Conservation (phyloP, 2,329 filamentous ascomycete species). For the Trichoderma sp. region DNA sequence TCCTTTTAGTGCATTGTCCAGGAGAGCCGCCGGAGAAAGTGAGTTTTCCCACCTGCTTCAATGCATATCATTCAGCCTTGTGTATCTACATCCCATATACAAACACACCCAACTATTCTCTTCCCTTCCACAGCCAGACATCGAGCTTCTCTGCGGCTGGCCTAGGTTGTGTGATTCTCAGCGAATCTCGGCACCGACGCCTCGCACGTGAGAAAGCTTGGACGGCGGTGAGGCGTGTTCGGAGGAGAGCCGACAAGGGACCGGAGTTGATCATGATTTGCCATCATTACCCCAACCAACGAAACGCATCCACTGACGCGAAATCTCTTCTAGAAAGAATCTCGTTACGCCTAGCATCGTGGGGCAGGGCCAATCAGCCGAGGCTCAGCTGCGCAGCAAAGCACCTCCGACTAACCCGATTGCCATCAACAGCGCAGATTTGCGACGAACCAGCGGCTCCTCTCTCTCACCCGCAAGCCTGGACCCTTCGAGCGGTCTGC, state of each 20-base stretch:
- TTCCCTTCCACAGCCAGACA: not conserved
- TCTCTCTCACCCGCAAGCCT: conserved; percentile 39
- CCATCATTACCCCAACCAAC: not conserved
- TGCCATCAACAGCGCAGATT: conserved; percentile 42
- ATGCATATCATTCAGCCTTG: not conserved
- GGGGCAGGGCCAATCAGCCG: conserved; percentile 43
- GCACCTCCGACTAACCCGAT: conserved; percentile 35
- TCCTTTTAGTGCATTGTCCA: conserved; percentile 62
- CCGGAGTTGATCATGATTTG: not conserved
- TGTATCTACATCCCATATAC: not conserved
- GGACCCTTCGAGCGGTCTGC: conserved; percentile 26
- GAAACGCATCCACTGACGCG: conserved; percentile 17
- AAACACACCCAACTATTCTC: not conserved
- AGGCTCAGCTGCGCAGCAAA: conserved; percentile 49
- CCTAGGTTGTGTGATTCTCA: not conserved
- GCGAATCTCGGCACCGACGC: conserved; percentile 3
- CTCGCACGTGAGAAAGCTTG: not conserved
- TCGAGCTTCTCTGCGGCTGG: not conserved
- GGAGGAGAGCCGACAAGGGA: conserved; percentile 1
- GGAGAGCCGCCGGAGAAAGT: conserved; percentile 85
- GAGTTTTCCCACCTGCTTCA: conserved; percentile 44
- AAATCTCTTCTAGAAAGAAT: conserved; percentile 44
- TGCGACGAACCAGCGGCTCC: conserved; percentile 43
- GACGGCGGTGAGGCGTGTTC: not conserved
- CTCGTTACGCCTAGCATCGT: conserved; percentile 44